Percentiles rank a stretch among this genome's conserved stretches.
These are phyloP conservation scores for Schizophyllum amplum DNA, from an alignment of 1,284 basidiomycete genomes.

Conservation along the genomic window DNA sequence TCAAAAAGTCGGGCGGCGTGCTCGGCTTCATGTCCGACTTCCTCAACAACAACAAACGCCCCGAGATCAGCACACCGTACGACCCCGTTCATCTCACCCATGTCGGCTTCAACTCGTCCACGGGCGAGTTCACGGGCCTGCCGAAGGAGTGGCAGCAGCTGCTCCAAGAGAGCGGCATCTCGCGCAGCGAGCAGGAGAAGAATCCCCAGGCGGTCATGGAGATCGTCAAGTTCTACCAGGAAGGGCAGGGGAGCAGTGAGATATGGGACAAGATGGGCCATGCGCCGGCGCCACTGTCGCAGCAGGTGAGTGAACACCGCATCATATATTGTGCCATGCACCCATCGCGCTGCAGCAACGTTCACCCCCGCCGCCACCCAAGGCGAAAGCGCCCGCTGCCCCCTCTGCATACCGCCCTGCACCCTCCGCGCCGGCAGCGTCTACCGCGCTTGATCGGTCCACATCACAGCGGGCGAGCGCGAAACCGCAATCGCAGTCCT, in stretches of 20 bases:
- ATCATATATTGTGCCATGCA: too few relatives aligned
- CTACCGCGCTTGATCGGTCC: constrained; percentile 64
- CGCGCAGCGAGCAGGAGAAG: constrained; percentile 90
- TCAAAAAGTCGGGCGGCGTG: constrained; percentile 68
- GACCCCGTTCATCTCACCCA: constrained; percentile 99
- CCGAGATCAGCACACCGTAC: constrained; percentile 96
- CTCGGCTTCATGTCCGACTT: constrained; percentile 76
- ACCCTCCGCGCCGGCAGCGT: constrained; percentile 54
- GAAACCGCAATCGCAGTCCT: constrained; percentile 44
- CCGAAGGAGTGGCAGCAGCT: constrained; percentile 99
- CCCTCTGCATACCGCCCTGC: constrained; percentile 58
- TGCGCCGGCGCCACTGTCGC: background rate
- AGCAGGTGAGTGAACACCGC: too few relatives aligned
- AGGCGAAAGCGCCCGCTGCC: constrained; percentile 27
- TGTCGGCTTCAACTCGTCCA: constrained; percentile 98
- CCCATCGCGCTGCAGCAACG: constrained; percentile 15
- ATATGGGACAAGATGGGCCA: constrained; percentile 52
- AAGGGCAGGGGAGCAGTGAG: constrained; percentile 63
- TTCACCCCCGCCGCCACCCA: constrained; percentile 56
- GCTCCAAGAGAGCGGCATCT: constrained; percentile 94
- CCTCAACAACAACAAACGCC: constrained; percentile 72
- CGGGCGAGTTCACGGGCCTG: constrained; percentile 95
- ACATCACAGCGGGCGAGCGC: constrained; percentile 62
- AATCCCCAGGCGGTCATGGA: constrained; percentile 99
- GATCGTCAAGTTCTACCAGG: constrained; percentile 98